Conservation (phyloP, 768 basidiomycete genomes). For the Kwoniella sp. region DNA sequence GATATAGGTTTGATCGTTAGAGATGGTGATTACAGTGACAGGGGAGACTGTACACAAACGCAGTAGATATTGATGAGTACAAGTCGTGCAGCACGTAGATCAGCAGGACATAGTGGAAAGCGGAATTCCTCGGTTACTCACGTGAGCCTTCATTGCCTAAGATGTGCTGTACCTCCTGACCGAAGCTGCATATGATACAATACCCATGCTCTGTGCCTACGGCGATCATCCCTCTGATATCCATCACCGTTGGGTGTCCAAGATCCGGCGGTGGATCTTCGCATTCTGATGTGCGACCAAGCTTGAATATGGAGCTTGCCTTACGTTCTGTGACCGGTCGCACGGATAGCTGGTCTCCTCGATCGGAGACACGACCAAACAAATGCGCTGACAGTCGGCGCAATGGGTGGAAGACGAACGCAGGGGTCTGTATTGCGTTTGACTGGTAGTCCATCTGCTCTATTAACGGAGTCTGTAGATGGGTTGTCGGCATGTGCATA, state of each 20-base stretch:
- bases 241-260: constrained; percentile 76
- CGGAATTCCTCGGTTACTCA: constrained; percentile 52
- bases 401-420: constrained; percentile 46
- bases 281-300: neutral
- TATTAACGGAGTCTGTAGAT: no score
- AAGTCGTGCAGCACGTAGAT: neutral
- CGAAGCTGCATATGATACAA: constrained; percentile 83
- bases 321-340: constrained; percentile 6
- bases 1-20: constrained; percentile 89
- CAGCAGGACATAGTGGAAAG: neutral
- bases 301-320: neutral
- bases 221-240: constrained; percentile 84
- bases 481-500: neutral
- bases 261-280: constrained; percentile 25
- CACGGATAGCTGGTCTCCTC: constrained; percentile 1
- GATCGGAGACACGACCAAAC: constrained; percentile 9
- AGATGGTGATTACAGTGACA: constrained; percentile 66
- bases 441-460: neutral
- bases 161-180: constrained; percentile 76
- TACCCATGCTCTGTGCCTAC: constrained; percentile 80
- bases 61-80: no score
- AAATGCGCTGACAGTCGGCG: constrained; percentile 36
- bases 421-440: constrained; percentile 15
- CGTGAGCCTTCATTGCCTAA: constrained; percentile 72
- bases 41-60: no score